Conservation (phyloP, 192 early-diverging fungal genomes). For the Gaertneriomyces semiglobifer region DNA sequence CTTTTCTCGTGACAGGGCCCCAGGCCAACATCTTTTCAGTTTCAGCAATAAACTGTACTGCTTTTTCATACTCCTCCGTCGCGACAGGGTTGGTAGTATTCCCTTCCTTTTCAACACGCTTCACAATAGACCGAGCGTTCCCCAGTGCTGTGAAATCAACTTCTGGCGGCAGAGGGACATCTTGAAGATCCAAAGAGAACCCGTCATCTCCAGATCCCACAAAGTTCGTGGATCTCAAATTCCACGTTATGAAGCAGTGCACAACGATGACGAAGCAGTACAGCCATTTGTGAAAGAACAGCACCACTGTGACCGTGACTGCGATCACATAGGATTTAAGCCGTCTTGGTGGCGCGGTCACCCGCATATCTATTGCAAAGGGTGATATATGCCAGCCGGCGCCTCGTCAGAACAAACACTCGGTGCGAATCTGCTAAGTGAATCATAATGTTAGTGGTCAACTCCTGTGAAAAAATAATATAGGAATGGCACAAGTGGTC, state of each 20-base stretch:
- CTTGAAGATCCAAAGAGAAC: slow-evolving; percentile 17
- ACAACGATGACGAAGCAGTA: slow-evolving; percentile 16
- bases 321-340: slow-evolving; percentile 1
- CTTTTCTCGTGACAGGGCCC: slow-evolving; percentile 11
- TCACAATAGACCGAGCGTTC: not conserved
- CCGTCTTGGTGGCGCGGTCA: slow-evolving; percentile 1
- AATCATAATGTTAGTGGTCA: too few species aligned
- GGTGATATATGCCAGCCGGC: too few species aligned
- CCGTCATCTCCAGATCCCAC: slow-evolving; percentile 17
- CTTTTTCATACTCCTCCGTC: not conserved
- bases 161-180: slow-evolving; percentile 11
- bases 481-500: too few species aligned
- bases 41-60: not conserved
- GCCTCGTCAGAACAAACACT: too few species aligned
- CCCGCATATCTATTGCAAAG: not conserved
- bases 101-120: too few species aligned
- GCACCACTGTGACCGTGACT: not conserved
- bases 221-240: slow-evolving; percentile 7
- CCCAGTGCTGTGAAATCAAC: slow-evolving; percentile 5
- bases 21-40: slow-evolving; percentile 5
- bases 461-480: too few species aligned
- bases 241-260: slow-evolving; percentile 29
- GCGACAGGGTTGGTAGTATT: not conserved
- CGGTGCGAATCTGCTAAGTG: too few species aligned
- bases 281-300: slow-evolving; percentile 19